Base-by-base conservation (phyloP, 306 rosid genomes). In the Boehmeria nivea region DNA sequence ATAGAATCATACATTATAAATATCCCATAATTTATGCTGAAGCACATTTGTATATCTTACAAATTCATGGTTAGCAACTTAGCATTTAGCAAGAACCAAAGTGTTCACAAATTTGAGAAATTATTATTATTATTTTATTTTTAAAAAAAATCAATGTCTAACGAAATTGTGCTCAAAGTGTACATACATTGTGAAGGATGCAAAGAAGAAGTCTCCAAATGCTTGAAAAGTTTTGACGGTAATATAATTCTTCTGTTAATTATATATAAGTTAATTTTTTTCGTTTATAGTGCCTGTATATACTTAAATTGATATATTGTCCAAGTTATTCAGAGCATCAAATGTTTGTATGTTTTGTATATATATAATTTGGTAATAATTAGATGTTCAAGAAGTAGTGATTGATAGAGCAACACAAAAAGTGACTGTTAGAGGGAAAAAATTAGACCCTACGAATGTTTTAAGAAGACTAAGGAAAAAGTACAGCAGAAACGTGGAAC, bases 101-200 rank as follows among this genome's bases (percentile, higher is more conserved):
- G 34, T 28, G 3, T 3, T 28, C 34, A 28, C 8, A 28, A 28
- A 28, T 8, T 28, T 28, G 34, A 28, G 34, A 28, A 28, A 28
- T 28, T 8, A n/a, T n/a, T n/a, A n/a, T n/a, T n/a, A n/a, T n/a
- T 28, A 3, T 28, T 28, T 8, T 28, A 28, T 28, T 3, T 28
- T 28, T 28, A 40, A 40, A 2, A 40, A 40, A 6, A 37, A 38
- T 6, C 31, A 37, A 56, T 56, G 61, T 38, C 51, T 19, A 27
- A 61, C 39, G 63, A 19, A 49, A 66, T 85, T 37, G 76, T 89
- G 58, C 57, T 89, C 69, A 89, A 89, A 79, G 94, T 80, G 40
- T 50, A 65, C n/a, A 65, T 89, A 73, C 89, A 89, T 57, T 89
- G 95, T 72, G 83, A 85, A 47, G 85, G 79, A 53, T 89, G 97